These are phyloP conservation scores for Fraxinus velutina DNA, from an alignment of 305 asterid species.

Conservation along the genomic window DNA sequence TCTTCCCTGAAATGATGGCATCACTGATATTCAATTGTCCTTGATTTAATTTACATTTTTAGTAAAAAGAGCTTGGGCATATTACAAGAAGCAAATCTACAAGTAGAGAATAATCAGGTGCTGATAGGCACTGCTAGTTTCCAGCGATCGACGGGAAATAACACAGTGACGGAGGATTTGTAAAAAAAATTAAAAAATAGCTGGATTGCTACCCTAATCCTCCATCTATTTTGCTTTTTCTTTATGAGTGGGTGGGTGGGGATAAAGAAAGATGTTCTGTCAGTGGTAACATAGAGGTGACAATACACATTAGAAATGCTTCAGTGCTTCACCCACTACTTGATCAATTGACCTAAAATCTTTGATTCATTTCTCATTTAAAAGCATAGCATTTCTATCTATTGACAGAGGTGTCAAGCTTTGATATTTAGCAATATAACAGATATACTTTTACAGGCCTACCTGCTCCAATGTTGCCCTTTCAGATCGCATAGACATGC, in stretches of 20 bases:
- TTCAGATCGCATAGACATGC: conserved; percentile 98
- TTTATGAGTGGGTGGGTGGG: background rate
- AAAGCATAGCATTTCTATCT: conserved; percentile 1
- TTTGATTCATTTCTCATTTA: background rate
- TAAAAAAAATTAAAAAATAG: background rate
- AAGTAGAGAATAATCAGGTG: background rate
- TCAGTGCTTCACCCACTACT: background rate
- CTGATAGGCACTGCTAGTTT: background rate
- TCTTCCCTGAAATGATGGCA: background rate
- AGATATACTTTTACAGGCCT: conserved; percentile 17
- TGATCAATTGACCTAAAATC: background rate
- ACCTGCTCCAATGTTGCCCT: conserved; percentile 96
- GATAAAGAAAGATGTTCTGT: background rate
- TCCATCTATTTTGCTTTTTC: background rate
- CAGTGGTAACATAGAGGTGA: background rate
- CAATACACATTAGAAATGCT: background rate
- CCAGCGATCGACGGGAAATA: background rate
- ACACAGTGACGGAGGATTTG: background rate
- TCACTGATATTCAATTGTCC: background rate
- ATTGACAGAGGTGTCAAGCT: background rate
- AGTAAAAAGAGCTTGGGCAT: background rate
- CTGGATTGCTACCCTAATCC: background rate
- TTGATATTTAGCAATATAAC: conserved; percentile 1
- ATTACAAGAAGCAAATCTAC: background rate
- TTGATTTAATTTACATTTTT: background rate